Base-by-base conservation (phyloP, 2,329 filamentous ascomycete species). In the Alternaria viburni region DNA sequence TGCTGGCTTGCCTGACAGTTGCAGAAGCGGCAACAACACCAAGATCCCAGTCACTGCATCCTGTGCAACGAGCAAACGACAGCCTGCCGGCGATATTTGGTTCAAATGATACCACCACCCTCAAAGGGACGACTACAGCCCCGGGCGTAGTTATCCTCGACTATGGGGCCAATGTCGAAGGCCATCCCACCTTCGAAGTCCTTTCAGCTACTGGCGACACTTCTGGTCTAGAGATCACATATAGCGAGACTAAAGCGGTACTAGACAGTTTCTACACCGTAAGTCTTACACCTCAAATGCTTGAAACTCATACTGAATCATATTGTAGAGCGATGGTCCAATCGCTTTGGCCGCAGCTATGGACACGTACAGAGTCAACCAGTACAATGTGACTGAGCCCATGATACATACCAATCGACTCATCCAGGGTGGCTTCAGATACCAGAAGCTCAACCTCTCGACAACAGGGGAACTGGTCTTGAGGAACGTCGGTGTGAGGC, bases 391-490 rank as follows among this genome's bases (percentile, higher is more conserved):
- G 54, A 74, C 71, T 8, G 58, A 57, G 5, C 46, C 65, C 5
- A 66, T 58, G 0, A 45, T 56, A n/a, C 65, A 76, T 23, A 72
- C 66, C 0, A 80, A 79, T 62, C 72, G 74, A n/a, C 71, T 81
- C 6, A 70, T 81, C n/a, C 79, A 80, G 63, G 79, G 79, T 6
- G 76, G 69, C 10, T 74, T 80, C 36, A 69, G 78, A 6, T 81
- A 80, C 61, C 79, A 81, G 64, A 79, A 80, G 62, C 66, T 81
- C 12, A 79, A 77, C 32, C 66, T 81, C 1, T 78, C 74, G 1
- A 75, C 73, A 5, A n/a, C 32, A 10, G 32, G 32, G 4, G 32
- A 36, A n/a, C 15, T 36, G 32, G 32, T 36, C 0, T n/a, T 36
- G 32, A 36, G 1, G 15, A 36, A 36, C 15, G 32, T 36, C 0